phyloP scores from a whole-genome alignment of 306 rosid genomes.

The Fragaria nilgerrensis region DNA sequence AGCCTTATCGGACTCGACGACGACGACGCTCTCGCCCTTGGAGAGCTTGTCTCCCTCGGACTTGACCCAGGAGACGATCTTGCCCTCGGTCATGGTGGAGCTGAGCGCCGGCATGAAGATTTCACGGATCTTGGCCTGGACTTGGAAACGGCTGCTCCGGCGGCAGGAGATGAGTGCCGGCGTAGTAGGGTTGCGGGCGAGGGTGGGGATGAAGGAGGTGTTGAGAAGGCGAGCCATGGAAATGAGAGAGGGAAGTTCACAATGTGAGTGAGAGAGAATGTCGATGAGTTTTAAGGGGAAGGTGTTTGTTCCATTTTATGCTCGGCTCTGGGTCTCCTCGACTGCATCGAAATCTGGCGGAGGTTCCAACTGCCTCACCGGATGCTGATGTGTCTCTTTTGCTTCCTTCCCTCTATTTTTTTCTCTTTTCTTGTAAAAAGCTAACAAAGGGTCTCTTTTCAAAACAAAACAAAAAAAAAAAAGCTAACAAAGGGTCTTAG shows the following conservation, averaged over 20 bases:
- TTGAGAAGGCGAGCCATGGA: conserved; percentile 87
- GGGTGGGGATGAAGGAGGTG: conserved; percentile 49
- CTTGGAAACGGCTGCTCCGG: conserved; percentile 20
- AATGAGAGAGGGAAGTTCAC: background rate
- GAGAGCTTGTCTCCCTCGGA: conserved; percentile 92
- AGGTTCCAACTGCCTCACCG: conserved; percentile 46
- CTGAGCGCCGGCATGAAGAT: conserved; percentile 99
- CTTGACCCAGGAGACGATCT: conserved; percentile 91
- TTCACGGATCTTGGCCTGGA: conserved; percentile 90
- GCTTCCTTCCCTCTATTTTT: background rate
- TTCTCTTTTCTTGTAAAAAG: background rate
- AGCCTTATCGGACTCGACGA: conserved; percentile 97
- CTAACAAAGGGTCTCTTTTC: no score
- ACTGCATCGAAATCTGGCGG: conserved; percentile 80
- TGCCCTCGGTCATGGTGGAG: conserved; percentile 97
- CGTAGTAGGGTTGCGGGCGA: conserved; percentile 18
- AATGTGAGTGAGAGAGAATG: background rate
- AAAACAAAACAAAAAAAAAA: no score
- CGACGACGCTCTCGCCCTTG: conserved; percentile 97
- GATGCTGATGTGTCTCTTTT: background rate
- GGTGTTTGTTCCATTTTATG: background rate
- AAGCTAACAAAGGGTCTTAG: no score
- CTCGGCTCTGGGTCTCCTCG: conserved; percentile 38
- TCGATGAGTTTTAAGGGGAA: background rate
- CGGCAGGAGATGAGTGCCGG: conserved; percentile 14